Conservation (phyloP, 2,329 filamentous ascomycete species). For the Clarireedia homoeocarpa region DNA sequence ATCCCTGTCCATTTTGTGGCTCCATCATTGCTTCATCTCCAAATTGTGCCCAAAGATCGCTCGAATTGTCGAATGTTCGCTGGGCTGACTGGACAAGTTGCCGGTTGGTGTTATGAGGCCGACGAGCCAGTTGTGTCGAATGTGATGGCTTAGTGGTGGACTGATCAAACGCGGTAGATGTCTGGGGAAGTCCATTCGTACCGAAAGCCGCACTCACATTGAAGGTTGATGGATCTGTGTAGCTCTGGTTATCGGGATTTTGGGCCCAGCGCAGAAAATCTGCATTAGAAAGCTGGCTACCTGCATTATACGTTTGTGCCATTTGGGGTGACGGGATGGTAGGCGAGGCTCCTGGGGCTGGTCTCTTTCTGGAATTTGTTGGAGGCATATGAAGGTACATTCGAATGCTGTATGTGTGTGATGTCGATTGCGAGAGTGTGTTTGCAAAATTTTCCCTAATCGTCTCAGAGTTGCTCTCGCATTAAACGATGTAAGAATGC, state of each 20-base stretch:
- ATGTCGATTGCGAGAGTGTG: neutral
- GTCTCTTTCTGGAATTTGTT: constrained; percentile 58
- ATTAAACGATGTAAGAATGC: neutral
- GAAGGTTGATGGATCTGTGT: constrained; percentile 28
- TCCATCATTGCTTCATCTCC: constrained; percentile 29
- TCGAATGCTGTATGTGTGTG: constrained; percentile 4
- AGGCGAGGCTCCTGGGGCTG: constrained; percentile 65
- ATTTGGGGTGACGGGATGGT: constrained; percentile 45
- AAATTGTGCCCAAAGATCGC: constrained; percentile 35
- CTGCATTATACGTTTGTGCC: constrained; percentile 41
- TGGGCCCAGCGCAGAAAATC: constrained; percentile 47
- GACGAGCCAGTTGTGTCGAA: constrained; percentile 28
- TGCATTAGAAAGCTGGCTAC: constrained; percentile 39
- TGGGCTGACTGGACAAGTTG: constrained; percentile 26
- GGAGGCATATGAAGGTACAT: constrained; percentile 28
- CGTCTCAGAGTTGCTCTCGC: neutral
- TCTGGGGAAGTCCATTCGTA: constrained; percentile 16
- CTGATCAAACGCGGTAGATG: constrained; percentile 17
- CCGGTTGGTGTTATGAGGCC: constrained; percentile 23
- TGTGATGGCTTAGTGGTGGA: constrained; percentile 16
- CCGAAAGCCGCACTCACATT: constrained; percentile 22
- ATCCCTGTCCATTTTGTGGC: constrained; percentile 31
- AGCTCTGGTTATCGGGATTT: constrained; percentile 29
- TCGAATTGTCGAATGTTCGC: constrained; percentile 21
- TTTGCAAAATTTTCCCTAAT: neutral